A percentile compares a stretch with the other conserved stretches of the same genome.
phyloP scores from a whole-genome alignment of 371 early-diverging fungal genomes.

The Rhizopus sp. region DNA sequence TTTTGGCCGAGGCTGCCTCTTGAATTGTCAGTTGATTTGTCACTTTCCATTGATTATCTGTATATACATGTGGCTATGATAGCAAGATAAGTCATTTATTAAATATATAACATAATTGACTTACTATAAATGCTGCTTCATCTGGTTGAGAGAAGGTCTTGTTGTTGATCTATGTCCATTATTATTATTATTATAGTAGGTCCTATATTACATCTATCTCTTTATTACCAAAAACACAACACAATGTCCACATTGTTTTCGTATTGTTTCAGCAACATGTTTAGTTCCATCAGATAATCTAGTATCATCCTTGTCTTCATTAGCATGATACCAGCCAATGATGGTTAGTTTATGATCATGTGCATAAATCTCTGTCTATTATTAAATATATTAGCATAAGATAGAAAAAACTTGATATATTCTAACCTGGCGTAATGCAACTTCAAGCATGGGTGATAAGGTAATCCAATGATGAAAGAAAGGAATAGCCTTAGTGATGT shows the following conservation, averaged over 20 bases:
- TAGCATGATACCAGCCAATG: slow-evolving; percentile 68
- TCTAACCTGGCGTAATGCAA: slow-evolving; percentile 74
- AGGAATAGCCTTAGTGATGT: slow-evolving; percentile 69
- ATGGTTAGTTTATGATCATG: slow-evolving; percentile 46
- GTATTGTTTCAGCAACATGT: slow-evolving; percentile 56
- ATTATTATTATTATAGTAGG: neutral
- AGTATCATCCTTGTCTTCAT: slow-evolving; percentile 46
- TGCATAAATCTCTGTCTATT: slow-evolving; percentile 57
- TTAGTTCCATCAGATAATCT: slow-evolving; percentile 51
- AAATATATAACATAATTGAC: neutral
- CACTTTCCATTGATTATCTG: slow-evolving; percentile 54
- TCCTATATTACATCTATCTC: neutral
- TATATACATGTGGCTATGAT: slow-evolving; percentile 43
- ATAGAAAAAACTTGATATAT: neutral
- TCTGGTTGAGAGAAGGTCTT: slow-evolving; percentile 27
- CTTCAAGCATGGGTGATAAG: slow-evolving; percentile 77
- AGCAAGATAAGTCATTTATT: neutral
- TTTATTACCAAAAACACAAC: slow-evolving; percentile 47
- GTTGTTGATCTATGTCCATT: slow-evolving; percentile 31
- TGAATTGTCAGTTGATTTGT: slow-evolving; percentile 39
- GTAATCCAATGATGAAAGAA: slow-evolving; percentile 80
- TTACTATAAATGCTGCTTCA: slow-evolving; percentile 36
- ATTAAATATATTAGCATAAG: neutral
- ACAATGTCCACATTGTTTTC: slow-evolving; percentile 29
- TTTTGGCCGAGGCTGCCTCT: slow-evolving; percentile 36